Percentiles rank a stretch among this genome's conserved stretches.
phyloP scores from a whole-genome alignment of 306 rosid genomes.

The Malus domestica region ASM211411v1 NC_041798.1:34698501-34699000 shows the following conservation, averaged over 20 bases:
- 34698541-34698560: background rate
- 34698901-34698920: constrained; percentile 62
- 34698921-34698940: constrained; percentile 69
- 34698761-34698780: constrained; percentile 96
- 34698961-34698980: constrained; percentile 56
- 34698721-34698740: constrained; percentile 46
- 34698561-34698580: background rate
- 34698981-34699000: constrained; percentile 77
- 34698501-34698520: background rate
- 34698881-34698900: constrained; percentile 61
- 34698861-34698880: constrained; percentile 57
- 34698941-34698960: constrained; percentile 51
- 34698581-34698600: background rate
- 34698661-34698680: background rate
- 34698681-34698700: background rate
- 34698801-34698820: constrained; percentile 97
- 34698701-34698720: background rate
- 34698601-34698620: background rate
- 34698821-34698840: constrained; percentile 97
- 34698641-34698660: background rate
- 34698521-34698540: background rate
- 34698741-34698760: constrained; percentile 98
- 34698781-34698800: constrained; percentile 84
- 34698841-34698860: constrained; percentile 78
- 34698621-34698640: background rate